Evolutionary conservation across 2,329 filamentous ascomycete genomes (phyloP), one percentile per base, ranked within the genome.

Genomic region (Diplodia corticola): DNA sequence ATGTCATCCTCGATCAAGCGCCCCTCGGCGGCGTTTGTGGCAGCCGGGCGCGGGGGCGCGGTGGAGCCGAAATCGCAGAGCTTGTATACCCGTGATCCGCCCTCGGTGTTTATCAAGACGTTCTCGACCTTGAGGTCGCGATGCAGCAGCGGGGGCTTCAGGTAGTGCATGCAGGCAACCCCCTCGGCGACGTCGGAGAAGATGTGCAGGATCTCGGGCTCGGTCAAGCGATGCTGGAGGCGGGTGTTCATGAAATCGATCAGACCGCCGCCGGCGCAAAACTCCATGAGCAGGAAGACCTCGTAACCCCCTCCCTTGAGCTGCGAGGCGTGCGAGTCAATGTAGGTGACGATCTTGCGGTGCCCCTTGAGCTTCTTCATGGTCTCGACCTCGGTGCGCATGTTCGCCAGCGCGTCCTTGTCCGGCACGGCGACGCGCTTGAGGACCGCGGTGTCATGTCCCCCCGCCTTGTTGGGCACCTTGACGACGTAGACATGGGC

Each of bases 231-330:
- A 78, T 99, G 93, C 80, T 99, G 95, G 73, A 99, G 82, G 63
- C 95, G 88, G 40, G 95, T 99, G 80, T 99, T 99, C 95, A 99
- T 99, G 78, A 98, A 99, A 81, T 99, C 95, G 77, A 99, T 99
- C 76, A 99, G 81, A 40, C 95, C 94, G 70, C 95, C 95, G 60
- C 95, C 95, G 74, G 91, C 88, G 81, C 95, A 99, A 79, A 90
- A 97, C 77, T 99, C 95, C 95, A 99, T 99, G 70, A 99, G 88
- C 74, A 99, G 79, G 74, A 99, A 99, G 67, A 99, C 95, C 82
- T 99, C 95, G 78, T 97, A 99, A 67, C 95, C 95, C 49, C 93
- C 93, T 61, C 91, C 92, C 73, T 91, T 90, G 72, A 98, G 83
- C 80, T 98, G 93, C 17, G 93, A 97, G 44, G 95, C 95, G 80